Base-by-base conservation (phyloP, 306 rosid species). In the Prunus dulcis region DNA sequence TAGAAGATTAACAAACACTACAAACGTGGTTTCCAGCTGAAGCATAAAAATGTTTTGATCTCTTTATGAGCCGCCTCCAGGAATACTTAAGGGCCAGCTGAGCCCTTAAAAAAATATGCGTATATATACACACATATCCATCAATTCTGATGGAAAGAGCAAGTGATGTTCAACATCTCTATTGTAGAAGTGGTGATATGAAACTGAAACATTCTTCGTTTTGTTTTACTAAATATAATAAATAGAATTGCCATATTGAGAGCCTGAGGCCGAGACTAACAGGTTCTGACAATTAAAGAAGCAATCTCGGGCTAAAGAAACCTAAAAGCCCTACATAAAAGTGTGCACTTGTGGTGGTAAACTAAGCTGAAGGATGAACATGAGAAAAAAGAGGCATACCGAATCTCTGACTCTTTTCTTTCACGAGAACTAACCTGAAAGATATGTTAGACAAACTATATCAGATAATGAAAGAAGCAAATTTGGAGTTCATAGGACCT, bases 341-440 rank as follows among this genome's bases (percentile, higher is more conserved):
- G 56, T 61, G 22, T 55, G 32, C 51, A 34, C 64, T 51, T 41
- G 23, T 50, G 30, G 61, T 66, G 61, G 34, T 55, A 56, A 34
- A 75, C 30, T 47, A 74, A 41, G 63, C 55, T 32, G 30, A 72
- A 49, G 53, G 60, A 74, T 22, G 12, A 20, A 28, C 18, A 56
- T 41, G 49, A 64, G 57, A 53, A 74, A 67, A 74, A 73, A 82
- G 66, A 79, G 75, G 57, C 78, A 20, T 74, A 92, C 98, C 97
- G 88, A 77, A 95, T 92, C 86, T 95, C 98, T 8, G 98, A 95
- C 52, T 95, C 98, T 82, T 89, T 95, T 88, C 97, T 90, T 83
- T 95, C 98, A 58, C 97, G 97, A 58, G 78, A 76, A 50, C 85
- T 89, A 65, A 95, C 84, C 98, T 94, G 80, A 62, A 84, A 79